Percentiles rank a stretch among this genome's conserved stretches.
Evolutionary conservation across 108 stramenopile genomes (phyloP).

Genomic region (Discostella pseudostelligera): DNA sequence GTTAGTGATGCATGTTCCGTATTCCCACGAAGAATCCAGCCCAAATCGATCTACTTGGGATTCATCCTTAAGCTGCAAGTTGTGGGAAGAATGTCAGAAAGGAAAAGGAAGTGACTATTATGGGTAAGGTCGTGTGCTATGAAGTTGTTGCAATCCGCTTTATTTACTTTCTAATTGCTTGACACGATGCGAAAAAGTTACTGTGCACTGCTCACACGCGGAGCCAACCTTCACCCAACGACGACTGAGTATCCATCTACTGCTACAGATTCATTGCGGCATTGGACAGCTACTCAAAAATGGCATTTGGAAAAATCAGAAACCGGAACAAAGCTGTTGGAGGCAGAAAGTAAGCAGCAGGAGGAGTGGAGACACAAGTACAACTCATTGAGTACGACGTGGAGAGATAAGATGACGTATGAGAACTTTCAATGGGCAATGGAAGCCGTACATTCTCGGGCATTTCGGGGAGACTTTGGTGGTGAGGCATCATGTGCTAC

Average conservation of each 20-base stretch:
- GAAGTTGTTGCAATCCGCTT: neutral
- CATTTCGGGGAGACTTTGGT: constrained; percentile 65
- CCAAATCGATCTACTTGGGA: constrained; percentile 50
- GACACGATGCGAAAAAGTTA: constrained; percentile 22
- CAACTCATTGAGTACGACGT: constrained; percentile 12
- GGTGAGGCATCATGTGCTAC: constrained; percentile 20
- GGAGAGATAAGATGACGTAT: constrained; percentile 45
- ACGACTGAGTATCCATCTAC: constrained; percentile 51
- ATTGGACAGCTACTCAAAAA: constrained; percentile 69
- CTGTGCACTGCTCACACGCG: constrained; percentile 36
- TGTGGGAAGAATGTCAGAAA: constrained; percentile 62
- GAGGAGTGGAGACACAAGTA: constrained; percentile 64
- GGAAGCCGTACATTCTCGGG: constrained; percentile 81
- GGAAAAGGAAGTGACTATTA: constrained; percentile 50
- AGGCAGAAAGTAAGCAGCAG: constrained; percentile 48
- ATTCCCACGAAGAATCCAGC: constrained; percentile 45
- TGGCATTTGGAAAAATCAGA: constrained; percentile 26
- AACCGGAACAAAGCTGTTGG: constrained; percentile 52
- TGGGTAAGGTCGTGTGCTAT: constrained; percentile 40
- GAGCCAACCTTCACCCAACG: constrained; percentile 17
- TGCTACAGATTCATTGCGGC: constrained; percentile 68
- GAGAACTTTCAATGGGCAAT: constrained; percentile 78
- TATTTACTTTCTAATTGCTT: neutral
- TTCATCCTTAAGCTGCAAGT: constrained; percentile 52
- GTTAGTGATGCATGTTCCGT: constrained; percentile 47